Evolutionary conservation across 495 filamentous ascomycete species (phyloP).

Genomic region (Haplographium delicatum): DNA sequence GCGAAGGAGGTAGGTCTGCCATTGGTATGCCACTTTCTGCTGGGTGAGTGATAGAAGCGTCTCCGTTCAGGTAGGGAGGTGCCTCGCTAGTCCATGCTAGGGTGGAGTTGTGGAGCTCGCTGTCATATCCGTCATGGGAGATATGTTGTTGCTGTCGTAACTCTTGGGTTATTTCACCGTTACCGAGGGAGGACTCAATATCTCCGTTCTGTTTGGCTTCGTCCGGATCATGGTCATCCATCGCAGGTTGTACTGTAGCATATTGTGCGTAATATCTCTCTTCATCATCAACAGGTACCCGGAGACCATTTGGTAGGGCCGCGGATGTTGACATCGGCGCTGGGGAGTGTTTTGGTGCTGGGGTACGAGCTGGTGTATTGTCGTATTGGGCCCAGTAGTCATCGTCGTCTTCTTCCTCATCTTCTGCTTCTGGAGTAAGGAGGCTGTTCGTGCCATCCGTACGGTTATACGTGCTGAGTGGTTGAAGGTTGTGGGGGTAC

Average conservation of each 20-base stretch:
- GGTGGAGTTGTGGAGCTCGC: constrained; percentile 2
- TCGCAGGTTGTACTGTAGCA: constrained; percentile 77
- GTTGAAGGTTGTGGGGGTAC: constrained; percentile 8
- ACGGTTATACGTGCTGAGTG: constrained; percentile 6
- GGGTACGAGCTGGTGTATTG: constrained; percentile 72
- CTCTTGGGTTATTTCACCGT: constrained; percentile 16
- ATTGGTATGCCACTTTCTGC: background rate
- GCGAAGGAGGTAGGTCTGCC: background rate
- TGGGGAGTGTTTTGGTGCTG: constrained; percentile 56
- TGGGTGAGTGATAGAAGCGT: too few species aligned
- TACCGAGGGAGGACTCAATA: constrained; percentile 17
- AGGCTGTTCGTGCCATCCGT: constrained; percentile 12
- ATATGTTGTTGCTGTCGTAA: constrained; percentile 7
- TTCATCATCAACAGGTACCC: constrained; percentile 56
- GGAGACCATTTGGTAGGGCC: constrained; percentile 63
- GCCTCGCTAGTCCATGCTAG: constrained; percentile 12
- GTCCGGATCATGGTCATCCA: constrained; percentile 82
- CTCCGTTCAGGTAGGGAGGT: background rate
- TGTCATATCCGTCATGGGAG: constrained; percentile 5
- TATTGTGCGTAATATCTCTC: constrained; percentile 86
- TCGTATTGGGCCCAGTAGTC: constrained; percentile 96
- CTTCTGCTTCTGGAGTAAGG: constrained; percentile 28
- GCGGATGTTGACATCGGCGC: constrained; percentile 32
- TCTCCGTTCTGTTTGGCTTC: constrained; percentile 40
- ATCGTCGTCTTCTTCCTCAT: constrained; percentile 73